These are phyloP conservation scores for Phtheirospermum japonicum DNA, from an alignment of 257 asterid genomes.

Conservation along the genomic window DNA sequence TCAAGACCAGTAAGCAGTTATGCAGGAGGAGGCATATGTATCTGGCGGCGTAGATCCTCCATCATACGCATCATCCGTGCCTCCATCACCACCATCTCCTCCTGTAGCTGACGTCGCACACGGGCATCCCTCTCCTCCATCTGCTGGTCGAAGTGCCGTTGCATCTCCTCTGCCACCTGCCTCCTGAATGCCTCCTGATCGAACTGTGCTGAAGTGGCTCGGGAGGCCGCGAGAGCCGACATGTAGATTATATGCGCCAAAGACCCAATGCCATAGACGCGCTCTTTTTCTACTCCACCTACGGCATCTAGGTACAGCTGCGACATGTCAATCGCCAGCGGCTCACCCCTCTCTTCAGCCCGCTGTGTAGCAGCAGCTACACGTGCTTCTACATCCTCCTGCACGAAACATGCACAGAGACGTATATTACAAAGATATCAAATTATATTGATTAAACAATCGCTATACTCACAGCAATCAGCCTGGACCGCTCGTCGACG, in stretches of 20 bases:
- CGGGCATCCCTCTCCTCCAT: neutral
- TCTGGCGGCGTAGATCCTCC: neutral
- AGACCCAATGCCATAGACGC: neutral
- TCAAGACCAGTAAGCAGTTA: neutral
- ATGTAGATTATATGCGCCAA: neutral
- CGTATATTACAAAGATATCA: no score
- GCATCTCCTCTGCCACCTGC: slow-evolving; percentile 1
- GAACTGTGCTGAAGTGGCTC: neutral
- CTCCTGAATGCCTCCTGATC: neutral
- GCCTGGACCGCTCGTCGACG: neutral
- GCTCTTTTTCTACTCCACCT: neutral
- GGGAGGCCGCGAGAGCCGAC: neutral
- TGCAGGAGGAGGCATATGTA: neutral
- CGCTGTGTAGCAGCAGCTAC: neutral
- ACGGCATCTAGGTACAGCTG: neutral
- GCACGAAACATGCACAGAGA: neutral
- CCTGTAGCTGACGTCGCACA: neutral
- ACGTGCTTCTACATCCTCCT: neutral
- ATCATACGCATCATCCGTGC: neutral
- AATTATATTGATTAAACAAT: neutral
- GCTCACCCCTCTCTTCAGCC: neutral
- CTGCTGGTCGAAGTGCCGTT: neutral
- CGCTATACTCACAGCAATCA: neutral
- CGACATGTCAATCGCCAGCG: neutral
- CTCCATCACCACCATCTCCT: neutral